Evolutionary conservation across 306 rosid species (phyloP), one percentile per base, ranked within the genome.

Genomic region (Senna siamea): DNA sequence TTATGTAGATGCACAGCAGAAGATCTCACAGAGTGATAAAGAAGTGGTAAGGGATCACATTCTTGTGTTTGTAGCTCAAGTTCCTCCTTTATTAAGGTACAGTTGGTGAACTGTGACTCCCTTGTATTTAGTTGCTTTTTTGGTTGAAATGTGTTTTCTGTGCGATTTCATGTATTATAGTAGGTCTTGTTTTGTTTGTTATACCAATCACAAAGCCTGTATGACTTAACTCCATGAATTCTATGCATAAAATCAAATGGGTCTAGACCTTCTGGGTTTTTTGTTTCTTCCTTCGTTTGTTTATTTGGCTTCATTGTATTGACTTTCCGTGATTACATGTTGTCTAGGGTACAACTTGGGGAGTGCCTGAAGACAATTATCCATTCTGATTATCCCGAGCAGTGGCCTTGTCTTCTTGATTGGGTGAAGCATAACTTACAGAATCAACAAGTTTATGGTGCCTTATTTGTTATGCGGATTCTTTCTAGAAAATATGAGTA

Each of bases 401-500:
- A 92, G 73, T 95, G 99, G 99, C 93, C 93, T 3, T 83, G 6
- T 74, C 99, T 95, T 82, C 82, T 95, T 70, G 96, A 90, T 6
- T 95, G 99, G 99, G 97, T 95, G 89, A 95, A 90, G 76, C 92
- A 76, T 77, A 90, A 89, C 81, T 84, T 95, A 78, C 96, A 92
- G 77, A 98, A 84, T 65, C 94, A 87, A 53, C 96, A 92, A 84
- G 93, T 95, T 60, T 86, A 87, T 66, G 98, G 97, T 67, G 96
- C 99, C 76, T 82, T 95, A 70, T 92, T 78, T 81, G 98, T 95
- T 63, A 79, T 95, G 79, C 88, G 98, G 69, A 95, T 95, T 78
- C 97, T 95, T 76, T 86, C 98, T 56, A 90, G 98, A 77, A 95
- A 95, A 92, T 95, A 95, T 0, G 99, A 95, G 99, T 95, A 89